Conservation (phyloP, 345 rosid genomes). For the Sisymbrium irio region DNA sequence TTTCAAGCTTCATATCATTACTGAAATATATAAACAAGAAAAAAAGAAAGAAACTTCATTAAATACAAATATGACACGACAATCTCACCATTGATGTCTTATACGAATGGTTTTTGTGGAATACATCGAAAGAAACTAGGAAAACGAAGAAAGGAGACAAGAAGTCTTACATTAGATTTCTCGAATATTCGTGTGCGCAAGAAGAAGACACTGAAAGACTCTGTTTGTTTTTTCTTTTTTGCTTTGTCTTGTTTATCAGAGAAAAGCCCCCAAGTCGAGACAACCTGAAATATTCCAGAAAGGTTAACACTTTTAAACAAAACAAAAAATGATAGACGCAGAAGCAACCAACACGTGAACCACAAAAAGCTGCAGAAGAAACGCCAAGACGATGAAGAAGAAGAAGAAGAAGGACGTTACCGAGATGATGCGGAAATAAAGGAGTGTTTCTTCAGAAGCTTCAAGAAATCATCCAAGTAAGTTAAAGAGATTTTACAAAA, state of each 20-base stretch:
- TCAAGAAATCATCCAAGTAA: conserved; percentile 25
- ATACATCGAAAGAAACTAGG: not conserved
- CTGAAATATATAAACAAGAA: not conserved
- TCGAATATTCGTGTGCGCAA: conserved; percentile 1
- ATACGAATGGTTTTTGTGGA: not conserved
- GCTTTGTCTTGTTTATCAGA: not conserved
- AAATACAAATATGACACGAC: not conserved
- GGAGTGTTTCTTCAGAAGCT: not conserved
- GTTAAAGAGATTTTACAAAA: not conserved
- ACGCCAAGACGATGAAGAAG: conserved; percentile 22
- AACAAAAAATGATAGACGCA: not conserved
- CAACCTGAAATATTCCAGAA: not conserved
- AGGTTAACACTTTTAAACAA: not conserved
- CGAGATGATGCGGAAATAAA: not conserved
- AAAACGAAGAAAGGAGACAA: not conserved
- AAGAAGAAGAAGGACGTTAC: conserved; percentile 15
- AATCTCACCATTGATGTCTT: not conserved
- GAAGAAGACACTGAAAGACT: conserved; percentile 5
- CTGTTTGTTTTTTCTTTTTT: not conserved
- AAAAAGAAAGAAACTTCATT: not conserved
- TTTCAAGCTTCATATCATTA: conserved; percentile 15
- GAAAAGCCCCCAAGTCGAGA: not conserved
- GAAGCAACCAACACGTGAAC: conserved; percentile 36
- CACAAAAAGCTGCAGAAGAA: conserved; percentile 30
- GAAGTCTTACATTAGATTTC: not conserved